Evolutionary conservation across 2,329 filamentous ascomycete species (phyloP), one percentile per base, ranked within the genome.

Genomic region (Nakataea oryzae): DNA sequence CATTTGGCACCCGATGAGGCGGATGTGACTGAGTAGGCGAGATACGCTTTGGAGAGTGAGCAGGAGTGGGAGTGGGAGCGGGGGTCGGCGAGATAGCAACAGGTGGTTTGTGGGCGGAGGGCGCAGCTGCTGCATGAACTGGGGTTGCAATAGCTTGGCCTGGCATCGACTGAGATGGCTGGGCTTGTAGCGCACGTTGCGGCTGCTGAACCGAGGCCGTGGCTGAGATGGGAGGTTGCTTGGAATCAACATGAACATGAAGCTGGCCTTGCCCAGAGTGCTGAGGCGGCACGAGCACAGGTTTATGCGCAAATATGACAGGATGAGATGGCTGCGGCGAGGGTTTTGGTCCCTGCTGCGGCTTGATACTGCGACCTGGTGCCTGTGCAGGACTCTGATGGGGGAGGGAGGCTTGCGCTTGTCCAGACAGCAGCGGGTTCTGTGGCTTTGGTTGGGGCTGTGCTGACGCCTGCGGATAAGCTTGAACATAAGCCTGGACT

Each of bases 241-340:
- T 61, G 29, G 59, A 24, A 32, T 56, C 59, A 21, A 30, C n/a
- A 14, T 54, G 54, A 14, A 54, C 30, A 7, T 61, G 60, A 11
- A 56, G 60, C 32, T 61, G 67, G 67, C 12, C 70, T 67, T 62
- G 72, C 67, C 55, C 69, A 71, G 70, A 69, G 61, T 73, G 69
- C 61, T 77, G 76, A 57, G 75, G 72, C 26, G 72, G 71, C 26
- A 70, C 70, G 55, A 74, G 67, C 5, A 72, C 69, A 41, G 70
- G 69, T 26, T 32, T 29, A 12, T 61, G 59, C 54, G 32, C 28
- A 5, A 29, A 28, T 3, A 41, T 50, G 9, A 50, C 50, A 26
- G 59, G 54, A 24, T 27, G 26, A 30, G 64, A 62, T n/a, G 65
- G 60, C 14, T 65, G 60, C n/a, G 62, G 34, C 7, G 55, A 47